These are phyloP conservation scores for Beauveria scarabaeidicola DNA, from an alignment of 2,329 filamentous ascomycete genomes.

Conservation along the genomic window DNA sequence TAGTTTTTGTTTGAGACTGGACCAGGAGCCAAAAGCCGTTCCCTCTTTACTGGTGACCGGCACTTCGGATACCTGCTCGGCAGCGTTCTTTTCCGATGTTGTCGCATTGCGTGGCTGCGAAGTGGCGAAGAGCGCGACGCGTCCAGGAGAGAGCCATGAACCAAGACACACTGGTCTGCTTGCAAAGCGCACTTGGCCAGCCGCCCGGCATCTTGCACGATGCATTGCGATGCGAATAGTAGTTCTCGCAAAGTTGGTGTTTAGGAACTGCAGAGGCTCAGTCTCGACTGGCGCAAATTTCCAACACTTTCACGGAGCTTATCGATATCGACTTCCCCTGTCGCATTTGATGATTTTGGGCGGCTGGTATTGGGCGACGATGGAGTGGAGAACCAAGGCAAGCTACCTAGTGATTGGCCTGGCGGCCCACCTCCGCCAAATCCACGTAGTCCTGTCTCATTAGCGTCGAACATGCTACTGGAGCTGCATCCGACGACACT, in stretches of 20 bases:
- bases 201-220: not conserved
- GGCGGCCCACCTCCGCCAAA: not conserved
- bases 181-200: not conserved
- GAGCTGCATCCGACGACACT: not conserved
- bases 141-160: not conserved
- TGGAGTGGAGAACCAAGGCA: not conserved
- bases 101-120: not conserved
- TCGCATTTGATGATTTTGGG: not conserved
- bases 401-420: not conserved
- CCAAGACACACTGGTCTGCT: not conserved
- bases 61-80: not conserved
- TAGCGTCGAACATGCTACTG: slow-evolving; percentile 9
- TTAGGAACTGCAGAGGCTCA: not conserved
- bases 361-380: not conserved
- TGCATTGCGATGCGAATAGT: not conserved
- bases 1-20: not conserved
- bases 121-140: slow-evolving; percentile 1
- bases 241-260: not conserved
- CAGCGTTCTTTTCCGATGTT: not conserved
- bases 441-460: not conserved
- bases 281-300: not conserved
- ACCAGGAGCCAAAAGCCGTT: not conserved
- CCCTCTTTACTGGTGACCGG: not conserved
- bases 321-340: not conserved
- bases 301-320: not conserved